Base-by-base conservation (phyloP, 805 yeast species). In the Wickerhamiella alocasiicola region DNA sequence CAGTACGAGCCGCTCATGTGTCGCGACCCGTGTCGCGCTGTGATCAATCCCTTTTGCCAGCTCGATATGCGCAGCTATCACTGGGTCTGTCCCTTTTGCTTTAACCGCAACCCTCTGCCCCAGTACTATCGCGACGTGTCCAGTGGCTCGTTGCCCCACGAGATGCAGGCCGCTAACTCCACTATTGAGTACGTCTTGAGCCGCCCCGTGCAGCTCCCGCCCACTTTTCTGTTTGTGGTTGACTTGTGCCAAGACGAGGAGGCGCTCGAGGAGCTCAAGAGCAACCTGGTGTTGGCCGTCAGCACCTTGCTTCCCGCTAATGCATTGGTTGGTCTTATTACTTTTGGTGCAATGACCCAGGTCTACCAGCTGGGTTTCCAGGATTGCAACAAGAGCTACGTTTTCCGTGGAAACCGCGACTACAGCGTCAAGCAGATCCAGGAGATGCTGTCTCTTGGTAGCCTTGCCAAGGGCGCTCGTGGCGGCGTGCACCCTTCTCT, bases 191-290 rank as follows among this genome's bases (percentile, higher is more conserved):
- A 87, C 61, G 74, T 82, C 45, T 72, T 87, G 21, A 70, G 76
- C 21, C 76, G 87, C 54, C 91, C 93, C 4, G 83, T 78, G 18
- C 78, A 73, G 49, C 69, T 74, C 41, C 95, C 95, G 6, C 95
- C 96, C 7, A 73, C 83, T 35, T 87, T 83, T 59, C 62, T 84
- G 43, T 83, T 82, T 55, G 85, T 83, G 23, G 76, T 87, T 48
- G 97, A 87, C 60, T 64, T 84, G 47, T 83, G 95, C 59, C 88
- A 88, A 62, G 94, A 85, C 55, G 78, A 74, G 43, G 96, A 85
- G 52, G 85, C 83, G 56, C 68, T 87, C 53, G 74, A 76, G 56
- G 81, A 94, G 2, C 68, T 87, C 61, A 83, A 81, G 55, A 94
- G 82, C 50, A 70, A 88, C 25, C 68, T 85, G 54, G 71, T 81